Conservation (phyloP, 768 basidiomycete genomes). For the Pleurotus eryngii region DNA sequence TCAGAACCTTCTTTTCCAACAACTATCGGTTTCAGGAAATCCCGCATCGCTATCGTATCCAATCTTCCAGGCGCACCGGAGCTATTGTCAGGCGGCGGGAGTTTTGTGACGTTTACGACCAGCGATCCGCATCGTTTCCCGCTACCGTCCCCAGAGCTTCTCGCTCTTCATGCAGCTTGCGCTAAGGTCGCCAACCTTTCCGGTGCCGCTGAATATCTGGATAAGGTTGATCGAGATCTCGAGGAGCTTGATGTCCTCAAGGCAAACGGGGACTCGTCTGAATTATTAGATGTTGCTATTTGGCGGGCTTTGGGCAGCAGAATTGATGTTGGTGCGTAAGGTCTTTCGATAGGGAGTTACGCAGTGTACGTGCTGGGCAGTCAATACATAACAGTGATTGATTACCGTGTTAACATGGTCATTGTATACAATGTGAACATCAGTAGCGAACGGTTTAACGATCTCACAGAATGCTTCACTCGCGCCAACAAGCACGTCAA, state of each 20-base stretch:
- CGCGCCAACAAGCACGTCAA: background rate
- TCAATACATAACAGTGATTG: too few relatives aligned
- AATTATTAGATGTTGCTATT: too few relatives aligned
- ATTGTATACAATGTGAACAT: too few relatives aligned
- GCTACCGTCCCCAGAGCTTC: constrained; percentile 21
- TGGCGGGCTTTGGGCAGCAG: too few relatives aligned
- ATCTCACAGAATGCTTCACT: background rate
- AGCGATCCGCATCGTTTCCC: constrained; percentile 9
- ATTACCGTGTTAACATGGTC: too few relatives aligned
- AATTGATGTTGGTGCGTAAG: too few relatives aligned
- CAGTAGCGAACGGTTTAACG: too few relatives aligned
- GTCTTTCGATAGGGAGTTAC: too few relatives aligned
- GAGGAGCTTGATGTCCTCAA: constrained; percentile 7
- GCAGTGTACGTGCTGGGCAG: too few relatives aligned
- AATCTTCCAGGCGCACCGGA: background rate
- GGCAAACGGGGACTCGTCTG: too few relatives aligned
- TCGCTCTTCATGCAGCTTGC: constrained; percentile 30
- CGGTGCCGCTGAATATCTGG: constrained; percentile 29
- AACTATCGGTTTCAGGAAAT: background rate
- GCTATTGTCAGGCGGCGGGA: background rate
- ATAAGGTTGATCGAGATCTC: constrained; percentile 22
- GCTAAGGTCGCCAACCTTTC: constrained; percentile 34
- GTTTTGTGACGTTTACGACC: background rate
- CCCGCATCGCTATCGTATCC: background rate
- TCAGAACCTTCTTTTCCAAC: background rate